Base-by-base conservation (phyloP, 208 protist species). In the Trypanosoma caninum region DNA sequence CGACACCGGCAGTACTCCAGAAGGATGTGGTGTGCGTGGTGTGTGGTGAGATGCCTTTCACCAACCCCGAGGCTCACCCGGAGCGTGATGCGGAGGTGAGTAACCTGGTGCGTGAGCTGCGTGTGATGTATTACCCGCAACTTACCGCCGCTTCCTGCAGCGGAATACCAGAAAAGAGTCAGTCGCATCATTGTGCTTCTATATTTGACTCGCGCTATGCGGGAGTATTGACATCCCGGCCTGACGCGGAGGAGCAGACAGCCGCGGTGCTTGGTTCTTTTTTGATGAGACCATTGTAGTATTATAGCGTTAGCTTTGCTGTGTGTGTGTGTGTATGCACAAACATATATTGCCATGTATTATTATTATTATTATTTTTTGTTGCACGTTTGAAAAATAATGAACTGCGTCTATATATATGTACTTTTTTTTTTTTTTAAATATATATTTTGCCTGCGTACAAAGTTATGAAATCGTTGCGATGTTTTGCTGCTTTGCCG, bases 61-160 rank as follows among this genome's bases (percentile, higher is more conserved):
- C 73, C 25, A 62, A 76, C 6, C 80, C 80, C 27, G 68, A 76
- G 54, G 74, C 65, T 4, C 87, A 93, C 56, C 56, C 61, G 18
- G 23, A 33, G 1, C 72, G 75, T 2, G 87, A 90, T 58, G 65
- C 46, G 20, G 66, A 77, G 58, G 72, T 89, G 37, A 59, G 71
- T 18, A 69, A 68, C 4, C 47, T 90, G n/a, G 78, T 90, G 50
- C 76, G 81, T 33, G 87, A 93, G 61, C 67, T 90, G 18, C 81
- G 83, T 57, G 82, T 93, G 61, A 59, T 93, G 11, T 86, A 89
- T 60, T 57, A 72, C 14, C 78, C 80, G 1, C 82, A 93, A 60
- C 65, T 87, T 11, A 31, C 30, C 30, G 30, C 47, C 28, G 55
- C 55, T 30, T 37, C 42, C 4, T 35, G 59, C 37, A 59, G 52